Evolutionary conservation across 495 filamentous ascomycete species (phyloP).

Genomic region (Neurospora sublineolata): DNA sequence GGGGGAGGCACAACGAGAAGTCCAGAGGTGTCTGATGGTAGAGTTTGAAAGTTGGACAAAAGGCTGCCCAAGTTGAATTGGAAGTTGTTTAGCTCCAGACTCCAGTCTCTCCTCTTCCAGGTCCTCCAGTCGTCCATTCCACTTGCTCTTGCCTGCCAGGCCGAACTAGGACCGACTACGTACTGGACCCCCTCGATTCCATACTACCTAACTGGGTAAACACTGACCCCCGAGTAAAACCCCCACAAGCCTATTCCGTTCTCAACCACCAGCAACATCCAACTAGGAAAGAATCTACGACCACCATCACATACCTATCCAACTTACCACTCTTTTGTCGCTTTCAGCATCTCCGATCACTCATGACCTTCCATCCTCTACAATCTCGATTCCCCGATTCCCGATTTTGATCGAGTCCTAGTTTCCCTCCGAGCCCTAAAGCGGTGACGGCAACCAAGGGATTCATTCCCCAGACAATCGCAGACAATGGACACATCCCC

Average conservation of each 20-base stretch:
- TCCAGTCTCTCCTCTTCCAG: not conserved
- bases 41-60: not conserved
- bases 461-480: not conserved
- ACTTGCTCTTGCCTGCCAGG: not conserved
- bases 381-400: not conserved
- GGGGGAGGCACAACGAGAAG: not conserved
- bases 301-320: not conserved
- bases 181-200: not conserved
- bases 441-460: not conserved
- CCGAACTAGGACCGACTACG: not conserved
- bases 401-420: no score
- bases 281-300: not conserved
- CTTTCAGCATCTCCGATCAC: not conserved
- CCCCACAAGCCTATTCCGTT: not conserved
- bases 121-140: not conserved
- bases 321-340: not conserved
- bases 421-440: no score
- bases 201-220: not conserved
- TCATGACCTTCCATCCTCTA: not conserved
- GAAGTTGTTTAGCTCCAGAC: not conserved
- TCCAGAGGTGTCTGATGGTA: not conserved
- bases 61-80: not conserved
- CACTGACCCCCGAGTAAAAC: not conserved
- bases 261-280: not conserved
- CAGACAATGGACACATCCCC: not conserved